phyloP scores from a whole-genome alignment of 768 basidiomycete species.

The Rhodotorula kratochvilovae region DNA sequence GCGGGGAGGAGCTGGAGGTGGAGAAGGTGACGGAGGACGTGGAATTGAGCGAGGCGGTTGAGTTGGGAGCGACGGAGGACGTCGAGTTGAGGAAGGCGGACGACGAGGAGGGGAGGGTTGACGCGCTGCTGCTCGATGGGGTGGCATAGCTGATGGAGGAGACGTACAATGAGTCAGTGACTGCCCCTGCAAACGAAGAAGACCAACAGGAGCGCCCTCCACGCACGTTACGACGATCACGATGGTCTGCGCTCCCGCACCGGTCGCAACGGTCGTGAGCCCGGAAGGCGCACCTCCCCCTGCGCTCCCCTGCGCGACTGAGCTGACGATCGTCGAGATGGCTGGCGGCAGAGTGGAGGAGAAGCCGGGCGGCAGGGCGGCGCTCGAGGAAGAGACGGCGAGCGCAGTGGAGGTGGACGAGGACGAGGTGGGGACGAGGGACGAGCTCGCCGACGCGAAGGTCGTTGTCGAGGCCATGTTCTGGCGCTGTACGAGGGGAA shows the following conservation, averaged over 20 bases:
- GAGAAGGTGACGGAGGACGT: not conserved
- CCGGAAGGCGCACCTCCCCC: not conserved
- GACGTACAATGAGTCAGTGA: not conserved
- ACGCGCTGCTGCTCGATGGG: not conserved
- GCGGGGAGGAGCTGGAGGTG: not conserved
- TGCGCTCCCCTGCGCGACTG: not conserved
- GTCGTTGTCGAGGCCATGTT: too few relatives aligned
- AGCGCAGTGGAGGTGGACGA: too few relatives aligned
- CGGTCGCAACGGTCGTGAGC: not conserved
- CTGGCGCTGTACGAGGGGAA: too few relatives aligned
- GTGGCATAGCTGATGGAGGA: not conserved
- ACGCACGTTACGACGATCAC: slow-evolving; percentile 17
- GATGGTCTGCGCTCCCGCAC: not conserved
- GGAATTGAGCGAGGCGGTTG: not conserved
- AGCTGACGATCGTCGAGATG: too few relatives aligned
- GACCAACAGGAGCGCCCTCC: too few relatives aligned
- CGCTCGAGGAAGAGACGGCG: too few relatives aligned
- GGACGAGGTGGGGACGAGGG: too few relatives aligned
- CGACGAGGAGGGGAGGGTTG: too few relatives aligned
- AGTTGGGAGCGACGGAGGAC: not conserved
- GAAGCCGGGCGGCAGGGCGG: too few relatives aligned
- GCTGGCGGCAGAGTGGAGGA: too few relatives aligned
- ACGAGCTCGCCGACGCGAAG: too few relatives aligned
- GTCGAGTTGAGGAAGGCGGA: not conserved
- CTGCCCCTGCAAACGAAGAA: too few relatives aligned